Evolutionary conservation across 129 eudicot genomes (phyloP), one percentile per base, ranked within the genome.

Genomic region (Helichrysum umbraculigerum): DNA sequence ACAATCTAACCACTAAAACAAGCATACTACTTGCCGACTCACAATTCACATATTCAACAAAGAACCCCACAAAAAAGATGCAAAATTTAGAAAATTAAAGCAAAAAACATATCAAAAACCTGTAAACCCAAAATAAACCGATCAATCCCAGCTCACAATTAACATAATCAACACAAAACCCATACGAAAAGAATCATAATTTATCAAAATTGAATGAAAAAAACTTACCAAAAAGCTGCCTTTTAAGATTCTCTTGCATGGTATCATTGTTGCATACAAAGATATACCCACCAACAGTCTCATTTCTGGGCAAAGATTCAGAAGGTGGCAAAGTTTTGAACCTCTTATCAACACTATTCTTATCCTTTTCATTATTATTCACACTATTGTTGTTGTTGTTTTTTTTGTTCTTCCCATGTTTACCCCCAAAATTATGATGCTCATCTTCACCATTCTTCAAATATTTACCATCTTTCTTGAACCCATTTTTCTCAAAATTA

Each of bases 221-320:
- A 39, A 59, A 74, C 88, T 34, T 87, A 95, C 99, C 99, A 85
- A 95, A 95, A 54, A 95, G 95, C 77, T 95, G 86, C 34, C 97
- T 89, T 76, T 89, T 88, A 78, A 95, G 97, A 78, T 95, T 95
- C 83, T 95, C 99, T 42, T 87, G 89, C 99, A 95, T 95, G 21
- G 99, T 95, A 70, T 95, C 99, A 74, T 95, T 95, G 79, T 95
- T 95, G 85, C 99, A 95, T 32, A 95, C 97, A 56, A 95, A 94
- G 3, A 95, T 91, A 88, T 95, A 95, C 0, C 99, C 99, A 42
- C 99, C 99, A 21, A 95, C 88, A 0, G 96, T 91, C 85, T 95
- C 97, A 76, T 95, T 91, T 75, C 96, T 95, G 5, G 99, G 99
- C 88, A 95, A 69, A 42, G 97, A 83, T 57, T 95, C 99, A 3